Base-by-base conservation (phyloP, 2,329 filamentous ascomycete genomes). In the Aspergillus ustus region DNA sequence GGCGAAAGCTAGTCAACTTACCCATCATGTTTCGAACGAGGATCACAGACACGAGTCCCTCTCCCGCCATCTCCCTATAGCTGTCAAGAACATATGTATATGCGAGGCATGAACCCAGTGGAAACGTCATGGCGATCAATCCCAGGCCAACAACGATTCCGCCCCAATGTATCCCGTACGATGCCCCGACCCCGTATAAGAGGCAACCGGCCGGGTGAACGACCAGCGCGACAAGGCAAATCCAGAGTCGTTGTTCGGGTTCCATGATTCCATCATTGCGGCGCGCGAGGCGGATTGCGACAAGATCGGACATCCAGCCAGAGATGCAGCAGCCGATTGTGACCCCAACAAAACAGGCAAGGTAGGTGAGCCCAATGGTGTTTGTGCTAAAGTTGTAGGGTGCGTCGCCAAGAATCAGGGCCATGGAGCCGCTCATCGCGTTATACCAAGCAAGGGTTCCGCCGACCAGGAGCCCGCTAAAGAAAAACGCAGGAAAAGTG, bases 11-110 rank as follows among this genome's bases (percentile, higher is more conserved):
- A 40, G 25, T 17, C 9, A 25, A 55, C 40, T 31, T 45, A 19
- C 71, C 72, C 62, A 79, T 74, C 1, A 74, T 77, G 62, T 80
- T 79, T 1, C 78, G 68, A 28, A 80, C 73, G 25, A 78, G 25
- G 2, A 59, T 78, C 19, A 79, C 72, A 4, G 75, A 72, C 20
- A 70, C 73, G 63, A 72, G 67, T 1, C 67, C 62, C 57, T 74
- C 71, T 28, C 71, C 70, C n/a, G 64, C 66, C 3, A 73, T 54
- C 28, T 71, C 70, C 29, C 67, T 71, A 28, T 70, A 71, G 46
- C 67, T 68, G 58, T 75, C 72, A 8, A 74, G 58, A 3, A 61
- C 63, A 57, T 74, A 75, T 11, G 62, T 70, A 20, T 72, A 63
- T 34, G 71, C 68, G 50, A 73, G 61, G 7, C n/a, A 7, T 8